Conservation (phyloP, 768 basidiomycete species). For the Mrakia gelida region DNA sequence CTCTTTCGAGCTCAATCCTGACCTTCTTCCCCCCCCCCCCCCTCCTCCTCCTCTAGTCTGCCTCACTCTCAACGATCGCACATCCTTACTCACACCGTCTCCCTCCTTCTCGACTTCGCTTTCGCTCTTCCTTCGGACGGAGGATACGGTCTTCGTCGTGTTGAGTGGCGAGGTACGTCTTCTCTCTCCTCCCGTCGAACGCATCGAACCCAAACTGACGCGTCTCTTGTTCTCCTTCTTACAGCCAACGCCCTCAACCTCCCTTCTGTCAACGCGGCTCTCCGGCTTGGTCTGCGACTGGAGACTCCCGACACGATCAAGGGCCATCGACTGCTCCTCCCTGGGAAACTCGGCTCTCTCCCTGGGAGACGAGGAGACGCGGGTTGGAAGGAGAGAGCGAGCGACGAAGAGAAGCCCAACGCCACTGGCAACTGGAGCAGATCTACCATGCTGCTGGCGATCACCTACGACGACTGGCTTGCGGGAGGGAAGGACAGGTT, state of each 20-base stretch:
- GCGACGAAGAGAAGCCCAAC: not conserved
- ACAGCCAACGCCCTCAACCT: constrained; percentile 27
- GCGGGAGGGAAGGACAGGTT: constrained; percentile 18
- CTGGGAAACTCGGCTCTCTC: not conserved
- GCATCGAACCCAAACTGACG: not conserved
- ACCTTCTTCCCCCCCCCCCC: not conserved
- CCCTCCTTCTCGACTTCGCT: constrained; percentile 16
- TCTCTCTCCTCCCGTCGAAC: not conserved
- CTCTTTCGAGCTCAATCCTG: not conserved
- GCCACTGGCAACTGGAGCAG: constrained; percentile 4
- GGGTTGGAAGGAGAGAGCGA: not conserved
- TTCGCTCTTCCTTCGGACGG: constrained; percentile 28
- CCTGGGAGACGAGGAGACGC: constrained; percentile 14
- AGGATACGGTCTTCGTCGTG: constrained; percentile 28
- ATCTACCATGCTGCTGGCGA: constrained; percentile 1
- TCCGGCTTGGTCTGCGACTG: constrained; percentile 25
- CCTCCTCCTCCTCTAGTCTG: not conserved
- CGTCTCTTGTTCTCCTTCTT: not conserved
- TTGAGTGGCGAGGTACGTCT: constrained; percentile 26
- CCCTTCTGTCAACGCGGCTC: constrained; percentile 27
- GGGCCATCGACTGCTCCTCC: not conserved
- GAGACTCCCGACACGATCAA: constrained; percentile 1
- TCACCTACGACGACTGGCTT: constrained; percentile 26
- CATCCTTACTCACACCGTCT: constrained; percentile 28
- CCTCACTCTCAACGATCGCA: constrained; percentile 22